Evolutionary conservation across 2,329 filamentous ascomycete species (phyloP).

Genomic region (Pestalotiopsis sp.): DNA sequence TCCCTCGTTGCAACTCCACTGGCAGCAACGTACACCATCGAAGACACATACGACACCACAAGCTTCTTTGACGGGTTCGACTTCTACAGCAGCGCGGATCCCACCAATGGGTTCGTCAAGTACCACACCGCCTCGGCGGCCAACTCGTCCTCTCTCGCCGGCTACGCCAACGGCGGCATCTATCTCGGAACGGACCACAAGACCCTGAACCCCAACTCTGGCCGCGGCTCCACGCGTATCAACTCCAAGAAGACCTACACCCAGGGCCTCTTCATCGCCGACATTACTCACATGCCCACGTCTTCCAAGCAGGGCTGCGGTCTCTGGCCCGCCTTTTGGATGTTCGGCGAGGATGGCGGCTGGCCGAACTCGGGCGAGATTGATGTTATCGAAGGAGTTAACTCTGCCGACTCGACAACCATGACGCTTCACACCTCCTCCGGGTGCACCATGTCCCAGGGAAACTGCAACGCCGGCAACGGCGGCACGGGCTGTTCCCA

Average conservation of each 20-base stretch:
- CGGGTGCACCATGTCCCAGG: slow-evolving; percentile 56
- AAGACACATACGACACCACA: slow-evolving; percentile 48
- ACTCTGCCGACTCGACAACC: slow-evolving; percentile 58
- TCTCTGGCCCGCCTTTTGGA: slow-evolving; percentile 76
- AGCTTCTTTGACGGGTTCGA: slow-evolving; percentile 61
- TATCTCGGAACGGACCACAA: slow-evolving; percentile 72
- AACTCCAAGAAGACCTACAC: slow-evolving; percentile 68
- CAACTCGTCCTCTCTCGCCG: slow-evolving; percentile 58
- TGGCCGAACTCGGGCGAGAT: slow-evolving; percentile 77
- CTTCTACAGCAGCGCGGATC: slow-evolving; percentile 63
- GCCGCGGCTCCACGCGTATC: slow-evolving; percentile 72
- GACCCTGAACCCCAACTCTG: slow-evolving; percentile 54
- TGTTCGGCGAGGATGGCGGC: slow-evolving; percentile 55
- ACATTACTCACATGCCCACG: slow-evolving; percentile 75
- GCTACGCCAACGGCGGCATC: slow-evolving; percentile 55
- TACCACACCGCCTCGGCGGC: slow-evolving; percentile 67
- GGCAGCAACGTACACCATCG: slow-evolving; percentile 43
- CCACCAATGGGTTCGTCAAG: slow-evolving; percentile 74
- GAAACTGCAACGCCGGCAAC: slow-evolving; percentile 54
- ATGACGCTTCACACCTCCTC: slow-evolving; percentile 70
- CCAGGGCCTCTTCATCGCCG: slow-evolving; percentile 71
- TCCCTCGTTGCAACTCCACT: slow-evolving; percentile 18
- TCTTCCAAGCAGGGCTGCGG: slow-evolving; percentile 62
- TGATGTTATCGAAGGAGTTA: slow-evolving; percentile 80
- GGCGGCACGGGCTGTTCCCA: slow-evolving; percentile 64